Evolutionary conservation across 192 early-diverging fungal genomes (phyloP), one percentile per base, ranked within the genome.

Genomic region (Coemansia sp.): DNA sequence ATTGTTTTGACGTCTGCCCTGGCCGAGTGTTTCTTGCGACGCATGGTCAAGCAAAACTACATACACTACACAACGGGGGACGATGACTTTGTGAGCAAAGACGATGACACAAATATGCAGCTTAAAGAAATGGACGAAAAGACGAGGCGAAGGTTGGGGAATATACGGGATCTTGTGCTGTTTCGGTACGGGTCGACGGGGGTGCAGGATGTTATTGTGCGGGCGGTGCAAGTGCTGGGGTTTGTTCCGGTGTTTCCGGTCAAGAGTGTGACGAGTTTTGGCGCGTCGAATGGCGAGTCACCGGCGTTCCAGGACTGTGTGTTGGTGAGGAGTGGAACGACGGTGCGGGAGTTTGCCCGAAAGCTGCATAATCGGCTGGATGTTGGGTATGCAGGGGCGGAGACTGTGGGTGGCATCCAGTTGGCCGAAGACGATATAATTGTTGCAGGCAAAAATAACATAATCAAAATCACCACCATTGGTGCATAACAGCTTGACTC

Each of bases 111-210:
- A 8, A 19, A 12, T 4, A 48, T 14, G 2, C 43, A 56, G 5
- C 59, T 89, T 22, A 79, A 79, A 38, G 72, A 78, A 9, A 11
- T 85, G n/a, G 87, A 89, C 38, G 86, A 87, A 3, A 87, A 85
- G 58, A 32, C 58, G 7, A 21, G 29, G 25, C 74, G 85, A 19
- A 67, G 87, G 25, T 70, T 89, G 25, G 85, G 85, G 17, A 86
- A 85, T 38, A 84, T 89, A 10, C 85, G 86, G 60, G 92, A 93
- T 54, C 69, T 93, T 45, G 91, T 94, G 1, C 58, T 94, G 62
- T 94, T 93, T 63, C 86, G 92, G 6, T 94, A 91, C 72, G 91
- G 90, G 14, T 85, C 84, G 6, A 93, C 92, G 4, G 92, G 92
- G n/a, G 88, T 93, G 6, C 87, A 87, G 47, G 88, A 91, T 7